Percentiles rank a stretch among this genome's conserved stretches.
These are phyloP conservation scores for Naganishia friedmannii DNA, from an alignment of 768 basidiomycete genomes.

Conservation along the genomic window DNA sequence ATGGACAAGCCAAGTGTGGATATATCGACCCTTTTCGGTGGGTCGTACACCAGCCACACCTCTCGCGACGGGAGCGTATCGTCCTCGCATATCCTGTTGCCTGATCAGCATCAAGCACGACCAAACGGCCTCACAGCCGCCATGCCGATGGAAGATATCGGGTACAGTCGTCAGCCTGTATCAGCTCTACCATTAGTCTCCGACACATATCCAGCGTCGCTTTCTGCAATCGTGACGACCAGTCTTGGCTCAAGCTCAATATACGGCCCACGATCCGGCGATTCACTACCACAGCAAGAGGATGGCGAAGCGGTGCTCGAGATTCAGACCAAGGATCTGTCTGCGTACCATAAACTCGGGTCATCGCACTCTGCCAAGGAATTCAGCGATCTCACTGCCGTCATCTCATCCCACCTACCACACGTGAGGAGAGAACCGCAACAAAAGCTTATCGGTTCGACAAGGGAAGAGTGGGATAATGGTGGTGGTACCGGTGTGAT, in stretches of 20 bases:
- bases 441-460: background rate
- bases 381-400: constrained; percentile 9
- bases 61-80: background rate
- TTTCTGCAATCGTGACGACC: background rate
- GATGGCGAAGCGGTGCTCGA: constrained; percentile 6
- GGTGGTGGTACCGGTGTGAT: background rate
- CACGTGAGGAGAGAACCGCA: background rate
- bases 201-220: background rate
- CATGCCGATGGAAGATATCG: background rate
- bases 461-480: background rate
- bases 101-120: constrained; percentile 3
- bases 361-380: constrained; percentile 6
- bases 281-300: background rate
- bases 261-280: background rate
- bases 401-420: background rate
- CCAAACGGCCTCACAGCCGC: background rate
- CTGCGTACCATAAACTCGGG: constrained; percentile 9
- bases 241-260: background rate
- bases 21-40: constrained; percentile 18
- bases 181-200: background rate
- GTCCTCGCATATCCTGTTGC: background rate
- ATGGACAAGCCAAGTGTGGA: background rate
- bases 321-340: constrained; percentile 15
- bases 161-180: background rate
- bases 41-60: background rate